Percentiles rank a stretch among this genome's conserved stretches.
Evolutionary conservation across 768 basidiomycete species (phyloP).

Genomic region (Cyclocybe aegerita): DNA sequence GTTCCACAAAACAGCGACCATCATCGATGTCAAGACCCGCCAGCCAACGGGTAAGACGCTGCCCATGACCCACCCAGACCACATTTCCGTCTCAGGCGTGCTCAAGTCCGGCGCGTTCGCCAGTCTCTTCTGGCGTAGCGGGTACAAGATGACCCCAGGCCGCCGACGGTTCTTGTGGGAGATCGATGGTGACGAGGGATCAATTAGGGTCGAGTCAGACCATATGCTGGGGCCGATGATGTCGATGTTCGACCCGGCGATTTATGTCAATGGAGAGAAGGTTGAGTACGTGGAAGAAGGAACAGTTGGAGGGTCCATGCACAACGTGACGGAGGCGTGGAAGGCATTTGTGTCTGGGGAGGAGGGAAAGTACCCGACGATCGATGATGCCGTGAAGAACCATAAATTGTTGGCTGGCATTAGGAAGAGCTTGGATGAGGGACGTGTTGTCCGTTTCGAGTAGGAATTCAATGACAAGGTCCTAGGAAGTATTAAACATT

Average conservation of each 20-base stretch:
- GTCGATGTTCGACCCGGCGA: slow-evolving; percentile 21
- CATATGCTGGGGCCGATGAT: slow-evolving; percentile 6
- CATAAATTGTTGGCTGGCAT: slow-evolving; percentile 3
- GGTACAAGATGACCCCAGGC: slow-evolving; percentile 15
- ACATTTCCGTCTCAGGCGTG: slow-evolving; percentile 24
- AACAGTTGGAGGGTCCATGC: not conserved
- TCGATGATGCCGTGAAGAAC: slow-evolving; percentile 7
- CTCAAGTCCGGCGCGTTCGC: slow-evolving; percentile 28
- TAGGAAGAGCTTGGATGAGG: slow-evolving; percentile 1
- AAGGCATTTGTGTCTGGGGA: slow-evolving; percentile 3
- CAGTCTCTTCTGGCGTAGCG: slow-evolving; percentile 22
- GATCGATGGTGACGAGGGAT: slow-evolving; percentile 31
- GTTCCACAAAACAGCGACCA: slow-evolving; percentile 19
- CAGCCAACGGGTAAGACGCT: slow-evolving; percentile 23
- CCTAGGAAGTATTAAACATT: too few relatives aligned
- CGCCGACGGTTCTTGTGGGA: slow-evolving; percentile 26
- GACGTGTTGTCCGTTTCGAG: not conserved
- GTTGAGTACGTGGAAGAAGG: slow-evolving; percentile 12
- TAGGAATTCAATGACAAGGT: too few relatives aligned
- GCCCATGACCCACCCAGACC: slow-evolving; percentile 17
- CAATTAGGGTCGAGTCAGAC: slow-evolving; percentile 22
- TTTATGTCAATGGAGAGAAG: slow-evolving; percentile 29
- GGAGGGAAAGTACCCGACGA: slow-evolving; percentile 3
- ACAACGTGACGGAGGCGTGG: not conserved
- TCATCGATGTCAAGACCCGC: slow-evolving; percentile 19